Percentiles rank a stretch among this genome's conserved stretches.
Evolutionary conservation across 805 yeast species (phyloP).

Genomic region (Candida pseudofarinosa): DNA sequence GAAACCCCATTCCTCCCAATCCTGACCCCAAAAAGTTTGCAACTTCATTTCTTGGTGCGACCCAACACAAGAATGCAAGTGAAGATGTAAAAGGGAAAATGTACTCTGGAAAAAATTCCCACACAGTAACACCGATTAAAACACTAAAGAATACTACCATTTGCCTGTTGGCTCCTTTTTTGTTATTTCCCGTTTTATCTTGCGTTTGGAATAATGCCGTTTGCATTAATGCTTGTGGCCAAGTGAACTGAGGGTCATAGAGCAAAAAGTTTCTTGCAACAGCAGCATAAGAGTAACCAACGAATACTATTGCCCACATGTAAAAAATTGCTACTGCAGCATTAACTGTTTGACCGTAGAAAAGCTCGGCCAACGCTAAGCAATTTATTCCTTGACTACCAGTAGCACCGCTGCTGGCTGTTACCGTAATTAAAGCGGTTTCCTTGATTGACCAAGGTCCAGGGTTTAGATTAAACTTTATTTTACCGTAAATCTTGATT

Average conservation of each 20-base stretch:
- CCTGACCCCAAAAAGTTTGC: constrained; percentile 50
- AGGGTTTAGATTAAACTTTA: constrained; percentile 38
- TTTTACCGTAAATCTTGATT: constrained; percentile 11
- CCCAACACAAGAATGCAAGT: constrained; percentile 46
- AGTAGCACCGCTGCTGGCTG: constrained; percentile 51
- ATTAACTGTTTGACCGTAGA: constrained; percentile 34
- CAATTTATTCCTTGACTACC: constrained; percentile 49
- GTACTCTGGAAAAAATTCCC: constrained; percentile 50
- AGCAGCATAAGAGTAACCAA: constrained; percentile 52
- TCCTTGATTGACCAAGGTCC: constrained; percentile 57
- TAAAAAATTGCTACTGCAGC: constrained; percentile 38
- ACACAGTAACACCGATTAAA: constrained; percentile 29
- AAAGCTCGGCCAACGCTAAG: constrained; percentile 43
- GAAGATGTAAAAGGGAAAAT: constrained; percentile 48
- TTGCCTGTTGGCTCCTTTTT: constrained; percentile 17
- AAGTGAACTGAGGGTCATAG: constrained; percentile 46
- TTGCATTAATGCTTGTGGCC: constrained; percentile 54
- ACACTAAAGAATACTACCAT: constrained; percentile 38
- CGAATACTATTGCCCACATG: constrained; percentile 51
- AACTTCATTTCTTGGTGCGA: constrained; percentile 39
- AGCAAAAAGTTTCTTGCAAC: constrained; percentile 43
- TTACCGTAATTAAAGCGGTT: constrained; percentile 47
- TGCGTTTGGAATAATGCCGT: constrained; percentile 40
- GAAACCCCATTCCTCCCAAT: constrained; percentile 48
- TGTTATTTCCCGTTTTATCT: constrained; percentile 13